A percentile compares a stretch with the other conserved stretches of the same genome.
These are phyloP conservation scores for Pythium angustatum DNA, from an alignment of 352 stramenopile species.

Conservation along the genomic window DNA sequence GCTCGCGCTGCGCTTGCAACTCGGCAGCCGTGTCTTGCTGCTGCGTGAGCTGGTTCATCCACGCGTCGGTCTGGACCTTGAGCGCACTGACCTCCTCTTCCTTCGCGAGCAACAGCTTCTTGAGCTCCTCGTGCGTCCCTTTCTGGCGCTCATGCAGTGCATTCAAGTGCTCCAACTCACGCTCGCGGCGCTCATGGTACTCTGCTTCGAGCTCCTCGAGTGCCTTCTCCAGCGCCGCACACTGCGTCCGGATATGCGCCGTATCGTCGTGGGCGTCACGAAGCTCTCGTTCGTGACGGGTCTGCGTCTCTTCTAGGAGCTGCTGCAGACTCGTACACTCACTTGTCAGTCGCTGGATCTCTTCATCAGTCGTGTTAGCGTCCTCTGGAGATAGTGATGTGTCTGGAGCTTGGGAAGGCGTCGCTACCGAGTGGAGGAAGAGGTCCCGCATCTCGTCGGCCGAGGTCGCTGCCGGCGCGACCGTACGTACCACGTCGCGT, in stretches of 20 bases:
- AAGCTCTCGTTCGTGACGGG: slow-evolving; percentile 28
- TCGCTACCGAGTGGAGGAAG: too few relatives aligned
- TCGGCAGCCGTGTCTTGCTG: slow-evolving; percentile 27
- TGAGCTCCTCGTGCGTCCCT: slow-evolving; percentile 46
- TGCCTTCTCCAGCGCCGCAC: slow-evolving; percentile 36
- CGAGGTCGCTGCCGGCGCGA: background rate
- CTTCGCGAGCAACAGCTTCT: slow-evolving; percentile 40
- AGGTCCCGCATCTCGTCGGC: slow-evolving; percentile 5
- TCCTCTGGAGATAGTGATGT: too few relatives aligned
- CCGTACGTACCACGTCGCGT: background rate
- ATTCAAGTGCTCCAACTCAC: slow-evolving; percentile 42
- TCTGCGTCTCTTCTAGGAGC: slow-evolving; percentile 29
- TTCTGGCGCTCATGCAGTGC: slow-evolving; percentile 36
- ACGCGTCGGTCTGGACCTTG: slow-evolving; percentile 30
- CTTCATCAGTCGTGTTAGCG: too few relatives aligned
- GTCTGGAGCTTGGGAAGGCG: too few relatives aligned
- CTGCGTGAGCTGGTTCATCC: slow-evolving; percentile 39
- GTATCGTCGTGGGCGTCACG: slow-evolving; percentile 32
- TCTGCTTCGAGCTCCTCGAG: slow-evolving; percentile 39
- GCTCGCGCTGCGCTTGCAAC: slow-evolving; percentile 15
- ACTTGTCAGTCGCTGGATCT: slow-evolving; percentile 18
- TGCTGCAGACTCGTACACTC: slow-evolving; percentile 28
- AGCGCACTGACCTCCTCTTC: slow-evolving; percentile 49
- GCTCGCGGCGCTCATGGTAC: slow-evolving; percentile 33
- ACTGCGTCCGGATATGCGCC: slow-evolving; percentile 41